Evolutionary conservation across 306 rosid species (phyloP), one percentile per base, ranked within the genome.

Genomic region (Pueraria montana): DNA sequence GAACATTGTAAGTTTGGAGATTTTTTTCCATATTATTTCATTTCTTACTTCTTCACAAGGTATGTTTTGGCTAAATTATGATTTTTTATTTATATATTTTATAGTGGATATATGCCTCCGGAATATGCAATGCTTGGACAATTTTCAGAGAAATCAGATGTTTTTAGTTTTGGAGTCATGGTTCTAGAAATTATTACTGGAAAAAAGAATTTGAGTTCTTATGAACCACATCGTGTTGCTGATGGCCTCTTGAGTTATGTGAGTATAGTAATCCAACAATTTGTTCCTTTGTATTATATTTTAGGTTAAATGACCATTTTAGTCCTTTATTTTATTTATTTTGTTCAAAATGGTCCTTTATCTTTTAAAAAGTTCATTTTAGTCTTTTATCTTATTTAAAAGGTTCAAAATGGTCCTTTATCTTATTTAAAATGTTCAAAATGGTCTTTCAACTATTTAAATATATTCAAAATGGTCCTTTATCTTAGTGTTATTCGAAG

Each of bases 171-270:
- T 18, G 26, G 61, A 53, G 61, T 53, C 61, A 53, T 53, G 26
- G 0, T 18, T 18, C 1, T 53, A 0, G 61, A 53, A 2, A 53
- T 53, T 53, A 18, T 53, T 53, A 53, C 26, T 7, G 61, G 61
- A 53, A 53, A 53, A 53, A 53, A 53, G 12, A 53, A 53, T n/a
- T 53, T 53, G n/a, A n/a, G 61, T 53, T 53, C 26, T 53, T 53
- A 6, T 8, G 61, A 18, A 18, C 26, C 26, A 18, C 61, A n/a
- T 18, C 61, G 26, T 53, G 26, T 50, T 50, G 58, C 26, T 53
- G 26, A 8, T 7, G 24, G 61, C 61, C 61, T 53, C 2, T 53
- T 18, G 5, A 53, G 4, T 18, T 53, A n/a, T 18, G 61, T 53
- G 12, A 53, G 61, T 53, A 6, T 24, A 59, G 11, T 59, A 23